Evolutionary conservation across 192 early-diverging fungal genomes (phyloP), one percentile per base, ranked within the genome.

Genomic region (Irineochytrium annulatum): DNA sequence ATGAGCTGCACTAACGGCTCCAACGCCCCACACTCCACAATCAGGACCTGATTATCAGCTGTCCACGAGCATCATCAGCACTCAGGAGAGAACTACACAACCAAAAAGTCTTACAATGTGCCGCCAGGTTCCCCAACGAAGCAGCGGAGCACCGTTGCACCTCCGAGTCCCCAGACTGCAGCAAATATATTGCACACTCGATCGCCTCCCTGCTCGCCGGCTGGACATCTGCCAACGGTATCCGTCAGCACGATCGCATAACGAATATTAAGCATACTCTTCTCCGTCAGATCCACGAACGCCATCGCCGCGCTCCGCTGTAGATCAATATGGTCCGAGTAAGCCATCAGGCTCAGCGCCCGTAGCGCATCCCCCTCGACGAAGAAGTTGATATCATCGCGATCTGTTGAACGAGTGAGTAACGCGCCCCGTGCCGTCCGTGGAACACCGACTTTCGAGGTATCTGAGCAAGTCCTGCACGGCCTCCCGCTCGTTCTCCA

Each of bases 241-340:
- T 14, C 4, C 17, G 28, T 20, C 27, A 28, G 27, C 24, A 41
- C 28, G 20, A 3, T 26, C 29, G 52, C 32, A 34, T 11, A 11
- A 17, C 34, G 44, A n/a, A 11, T 8, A 55, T 64, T 26, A 59
- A 26, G 24, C 43, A 59, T 66, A 87, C 82, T 84, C 74, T 87
- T 86, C 69, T 94, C 91, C 24, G 91, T 91, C 32, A 94, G 88
- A 67, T 94, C 91, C 46, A 87, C 89, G 74, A 92, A 94, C 1
- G 90, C 90, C 61, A 91, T 75, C 20, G 91, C 89, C 0, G 90
- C 91, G 3, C 89, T 91, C 29, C 91, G 77, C 68, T 94, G 89
- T 52, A 92, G 63, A 57, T 90, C 89, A 29, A 91, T 83, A 66
- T 89, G 87, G 62, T 89, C 87, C 31, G 90, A 91, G 70, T 87